Conservation (phyloP, 345 rosid genomes). For the Lepidium didymum region DNA sequence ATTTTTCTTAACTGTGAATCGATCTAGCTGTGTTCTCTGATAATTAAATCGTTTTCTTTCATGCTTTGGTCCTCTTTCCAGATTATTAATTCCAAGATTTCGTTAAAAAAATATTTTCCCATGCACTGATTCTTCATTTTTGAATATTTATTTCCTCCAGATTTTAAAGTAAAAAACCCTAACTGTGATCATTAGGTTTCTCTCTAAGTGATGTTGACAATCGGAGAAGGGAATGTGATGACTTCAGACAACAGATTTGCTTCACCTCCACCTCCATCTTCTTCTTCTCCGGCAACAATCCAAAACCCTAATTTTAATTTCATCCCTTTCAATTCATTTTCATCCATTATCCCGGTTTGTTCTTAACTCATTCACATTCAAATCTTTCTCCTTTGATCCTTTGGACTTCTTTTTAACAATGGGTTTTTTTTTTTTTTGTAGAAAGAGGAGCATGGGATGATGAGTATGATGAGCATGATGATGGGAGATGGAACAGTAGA, state of each 20-base stretch:
- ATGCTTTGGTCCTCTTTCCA: slow-evolving; percentile 1
- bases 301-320: slow-evolving; percentile 82
- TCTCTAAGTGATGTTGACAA: slow-evolving; percentile 54
- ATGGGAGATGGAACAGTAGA: slow-evolving; percentile 40
- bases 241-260: slow-evolving; percentile 51
- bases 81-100: not conserved
- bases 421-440: not conserved
- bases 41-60: slow-evolving; percentile 14
- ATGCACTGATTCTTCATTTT: slow-evolving; percentile 17
- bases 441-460: slow-evolving; percentile 67
- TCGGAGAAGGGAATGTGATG: slow-evolving; percentile 41
- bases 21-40: slow-evolving; percentile 22
- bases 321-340: slow-evolving; percentile 60
- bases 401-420: not conserved
- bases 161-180: slow-evolving; percentile 5
- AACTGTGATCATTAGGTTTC: slow-evolving; percentile 6
- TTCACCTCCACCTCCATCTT: slow-evolving; percentile 33
- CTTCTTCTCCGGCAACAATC: slow-evolving; percentile 39
- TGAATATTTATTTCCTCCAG: not conserved
- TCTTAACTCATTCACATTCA: not conserved
- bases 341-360: slow-evolving; percentile 58
- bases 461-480: slow-evolving; percentile 51
- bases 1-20: slow-evolving; percentile 8
- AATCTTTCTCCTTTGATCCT: not conserved
- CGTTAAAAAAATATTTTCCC: slow-evolving; percentile 1